Evolutionary conservation across 345 rosid species (phyloP), one percentile per base, ranked within the genome.

Genomic region (Hypericum perforatum): DNA sequence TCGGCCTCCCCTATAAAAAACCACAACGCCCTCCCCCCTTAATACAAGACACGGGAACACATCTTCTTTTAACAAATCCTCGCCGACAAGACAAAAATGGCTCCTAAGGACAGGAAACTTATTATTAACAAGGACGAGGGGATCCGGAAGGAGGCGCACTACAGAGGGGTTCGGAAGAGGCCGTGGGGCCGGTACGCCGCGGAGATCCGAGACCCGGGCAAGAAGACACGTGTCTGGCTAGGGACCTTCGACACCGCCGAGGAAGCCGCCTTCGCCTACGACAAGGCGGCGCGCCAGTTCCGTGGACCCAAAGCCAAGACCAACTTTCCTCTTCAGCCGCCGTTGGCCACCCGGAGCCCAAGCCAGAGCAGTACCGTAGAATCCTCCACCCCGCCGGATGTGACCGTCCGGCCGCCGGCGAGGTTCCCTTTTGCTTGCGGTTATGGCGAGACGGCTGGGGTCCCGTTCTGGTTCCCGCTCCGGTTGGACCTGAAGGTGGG

Each of bases 101-200:
- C 37, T 6, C 11, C 37, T 22, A 61, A 40, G 53, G 43, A 49
- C 16, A 58, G 22, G 5, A 41, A 13, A 16, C 36, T 8, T 2
- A 36, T 37, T 9, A 14, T 7, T 15, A 11, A 13, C 40, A 49
- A 36, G 32, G 32, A 22, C 32, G 32, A 22, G 32, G 32, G 32
- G 32, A 22, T 22, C 32, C 32, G 32, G 60, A 71, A 48, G 5
- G 80, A 77, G 67, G 51, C 60, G 12, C 87, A 68, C 11, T 78
- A 63, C 12, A 75, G 90, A 62, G 88, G 90, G 1, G 90, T 80
- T 6, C 64, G 90, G 57, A 82, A 76, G 71, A 63, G 84, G 37
- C 90, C 90, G 0, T 85, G 90, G 90, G 87, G 95, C 3, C 67
- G 87, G 37, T 82, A 82, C 57, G 89, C 95, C 1, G 95, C 90